Percentiles rank a stretch among this genome's conserved stretches.
These are phyloP conservation scores for Penicillium chermesinum DNA, from an alignment of 495 filamentous ascomycete species.

Conservation along the genomic window DNA sequence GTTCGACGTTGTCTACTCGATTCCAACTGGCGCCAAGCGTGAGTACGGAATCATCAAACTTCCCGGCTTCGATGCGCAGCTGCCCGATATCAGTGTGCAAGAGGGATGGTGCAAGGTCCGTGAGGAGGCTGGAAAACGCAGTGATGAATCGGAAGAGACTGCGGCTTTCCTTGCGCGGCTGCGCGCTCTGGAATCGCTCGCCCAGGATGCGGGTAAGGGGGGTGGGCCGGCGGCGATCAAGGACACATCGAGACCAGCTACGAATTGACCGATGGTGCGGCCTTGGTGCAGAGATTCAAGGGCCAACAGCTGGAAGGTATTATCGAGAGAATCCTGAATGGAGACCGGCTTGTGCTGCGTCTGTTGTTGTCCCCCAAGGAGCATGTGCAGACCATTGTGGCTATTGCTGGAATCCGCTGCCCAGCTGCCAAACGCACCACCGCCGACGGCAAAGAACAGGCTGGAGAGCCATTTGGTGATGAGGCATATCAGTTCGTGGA, in stretches of 20 bases:
- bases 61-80: constrained; percentile 59
- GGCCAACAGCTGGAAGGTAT: constrained; percentile 71
- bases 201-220: constrained; percentile 70
- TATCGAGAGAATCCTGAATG: constrained; percentile 84
- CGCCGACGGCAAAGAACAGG: constrained; percentile 69
- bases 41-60: constrained; percentile 81
- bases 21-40: constrained; percentile 71
- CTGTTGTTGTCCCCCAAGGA: constrained; percentile 68
- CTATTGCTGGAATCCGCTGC: constrained; percentile 84
- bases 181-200: constrained; percentile 70
- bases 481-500: constrained; percentile 86
- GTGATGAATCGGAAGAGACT: constrained; percentile 75
- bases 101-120: constrained; percentile 88
- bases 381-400: constrained; percentile 77
- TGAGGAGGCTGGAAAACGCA: constrained; percentile 80
- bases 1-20: constrained; percentile 75
- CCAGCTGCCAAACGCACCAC: constrained; percentile 79
- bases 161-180: constrained; percentile 67
- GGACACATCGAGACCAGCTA: constrained; percentile 70
- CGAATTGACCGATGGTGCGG: constrained; percentile 66
- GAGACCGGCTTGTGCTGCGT: constrained; percentile 83
- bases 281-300: constrained; percentile 71
- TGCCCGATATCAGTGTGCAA: constrained; percentile 75
- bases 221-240: constrained; percentile 58
- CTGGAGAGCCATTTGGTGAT: constrained; percentile 81